Conservation (phyloP, 2,329 filamentous ascomycete species). For the Aspergillus costaricaensis region DNA sequence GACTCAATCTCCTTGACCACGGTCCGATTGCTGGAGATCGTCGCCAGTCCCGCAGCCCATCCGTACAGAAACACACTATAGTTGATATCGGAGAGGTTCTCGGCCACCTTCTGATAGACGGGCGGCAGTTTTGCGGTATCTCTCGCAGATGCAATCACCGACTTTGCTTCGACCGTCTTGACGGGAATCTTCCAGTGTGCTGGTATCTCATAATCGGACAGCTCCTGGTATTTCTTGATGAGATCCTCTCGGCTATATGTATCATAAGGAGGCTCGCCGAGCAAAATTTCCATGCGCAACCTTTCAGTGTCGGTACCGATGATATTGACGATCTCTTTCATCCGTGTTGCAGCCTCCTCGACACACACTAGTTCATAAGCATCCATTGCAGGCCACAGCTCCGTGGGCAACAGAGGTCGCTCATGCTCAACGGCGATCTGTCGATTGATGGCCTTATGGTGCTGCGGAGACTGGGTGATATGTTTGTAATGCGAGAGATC, state of each 20-base stretch:
- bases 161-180: constrained; percentile 53
- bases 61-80: constrained; percentile 71
- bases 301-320: constrained; percentile 66
- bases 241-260: constrained; percentile 35
- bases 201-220: constrained; percentile 59
- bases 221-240: constrained; percentile 41
- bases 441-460: constrained; percentile 61
- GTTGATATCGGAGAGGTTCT: constrained; percentile 62
- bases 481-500: constrained; percentile 66
- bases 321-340: constrained; percentile 65
- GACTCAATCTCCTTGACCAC: constrained; percentile 67
- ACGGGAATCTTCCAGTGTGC: constrained; percentile 63
- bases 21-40: constrained; percentile 69
- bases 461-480: constrained; percentile 51
- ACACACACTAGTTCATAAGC: constrained; percentile 66
- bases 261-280: constrained; percentile 50
- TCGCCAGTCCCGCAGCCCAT: constrained; percentile 65
- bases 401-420: constrained; percentile 60
- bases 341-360: constrained; percentile 63
- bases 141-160: constrained; percentile 37
- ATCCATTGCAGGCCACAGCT: constrained; percentile 64
- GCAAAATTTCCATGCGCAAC: constrained; percentile 59
- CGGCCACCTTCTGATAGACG: constrained; percentile 46
- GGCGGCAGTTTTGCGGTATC: constrained; percentile 47
- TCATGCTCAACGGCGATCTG: constrained; percentile 67